Percentiles rank a stretch among this genome's conserved stretches.
Evolutionary conservation across 768 basidiomycete genomes (phyloP).

Genomic region (Russula olivacea): DNA sequence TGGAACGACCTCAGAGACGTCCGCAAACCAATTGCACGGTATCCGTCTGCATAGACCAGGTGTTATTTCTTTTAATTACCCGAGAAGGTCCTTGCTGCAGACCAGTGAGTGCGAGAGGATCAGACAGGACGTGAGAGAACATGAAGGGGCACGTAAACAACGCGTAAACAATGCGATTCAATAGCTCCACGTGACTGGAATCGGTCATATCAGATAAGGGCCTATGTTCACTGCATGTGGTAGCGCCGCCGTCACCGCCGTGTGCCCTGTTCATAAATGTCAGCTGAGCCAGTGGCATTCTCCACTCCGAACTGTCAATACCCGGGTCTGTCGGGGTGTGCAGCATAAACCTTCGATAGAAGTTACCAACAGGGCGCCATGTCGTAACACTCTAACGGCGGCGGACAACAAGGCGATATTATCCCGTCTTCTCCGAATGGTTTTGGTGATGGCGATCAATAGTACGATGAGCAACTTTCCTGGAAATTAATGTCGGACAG

Average conservation of each 20-base stretch:
- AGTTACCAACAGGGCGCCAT: background rate
- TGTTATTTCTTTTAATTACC: background rate
- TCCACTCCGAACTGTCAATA: background rate
- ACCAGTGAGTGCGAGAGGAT: background rate
- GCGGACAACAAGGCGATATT: background rate
- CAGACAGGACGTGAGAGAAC: background rate
- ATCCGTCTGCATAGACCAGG: background rate
- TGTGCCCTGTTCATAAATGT: background rate
- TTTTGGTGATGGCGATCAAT: background rate
- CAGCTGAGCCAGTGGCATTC: no score
- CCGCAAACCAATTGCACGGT: background rate
- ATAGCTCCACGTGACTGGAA: no score
- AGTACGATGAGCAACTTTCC: background rate
- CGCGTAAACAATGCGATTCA: constrained; percentile 21
- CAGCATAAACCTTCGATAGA: background rate
- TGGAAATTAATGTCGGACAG: background rate
- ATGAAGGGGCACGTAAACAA: constrained; percentile 9
- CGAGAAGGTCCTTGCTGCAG: background rate
- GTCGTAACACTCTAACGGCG: background rate
- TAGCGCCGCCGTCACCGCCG: background rate
- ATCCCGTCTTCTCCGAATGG: background rate
- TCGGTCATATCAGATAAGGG: no score
- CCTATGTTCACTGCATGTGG: no score
- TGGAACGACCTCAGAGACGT: background rate
- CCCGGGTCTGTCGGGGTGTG: background rate